Base-by-base conservation (phyloP, 164 flowering plant genomes). In the Warburgia ugandensis region DNA sequence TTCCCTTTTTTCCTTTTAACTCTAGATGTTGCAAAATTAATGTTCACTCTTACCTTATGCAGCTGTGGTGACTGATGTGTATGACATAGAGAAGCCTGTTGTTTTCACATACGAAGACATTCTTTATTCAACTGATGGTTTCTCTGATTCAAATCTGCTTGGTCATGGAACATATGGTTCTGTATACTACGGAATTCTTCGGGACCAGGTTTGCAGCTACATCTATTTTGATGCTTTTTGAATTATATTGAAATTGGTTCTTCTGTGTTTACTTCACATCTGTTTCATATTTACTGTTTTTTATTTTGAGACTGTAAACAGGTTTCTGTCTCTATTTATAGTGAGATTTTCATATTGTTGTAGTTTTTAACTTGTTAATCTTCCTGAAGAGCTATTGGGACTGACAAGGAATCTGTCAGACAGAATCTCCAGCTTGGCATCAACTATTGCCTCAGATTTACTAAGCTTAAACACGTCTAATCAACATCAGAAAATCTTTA, bases 91-190 rank as follows among this genome's bases (percentile, higher is more conserved):
- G 57, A 87, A 86, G 72, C 94, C 97, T 40, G 72, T 81, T 21
- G 82, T 80, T 62, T 91, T 84, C 63, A 62, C 80, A n/a, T 87
- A 78, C 57, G 83, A 80, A 51, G 96, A 91, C 44, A 75, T 91
- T 55, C 60, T 71, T 17, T 54, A 68, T 43, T 66, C 88, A 39
- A 81, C 92, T 39, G 86, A 85, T 58, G 77, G 79, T 29, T 91
- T 91, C 66, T 78, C 96, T 56, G 98, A 91, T 51, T 74, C 96
- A 41, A 78, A 62, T 77, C 80, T 85, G 44, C 75, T 91, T 71
- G 98, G 98, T 11, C 84, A 81, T 63, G 98, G 98, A 60, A 85
- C 81, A 26, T 91, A 85, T 72, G 98, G 96, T 48, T 84, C 96
- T 42, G 96, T 91, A 29, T 91, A 83, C 65, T 79, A 75, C 67